Evolutionary conservation across 2,329 filamentous ascomycete species (phyloP).

Genomic region (Aureobasidium sp.): DNA sequence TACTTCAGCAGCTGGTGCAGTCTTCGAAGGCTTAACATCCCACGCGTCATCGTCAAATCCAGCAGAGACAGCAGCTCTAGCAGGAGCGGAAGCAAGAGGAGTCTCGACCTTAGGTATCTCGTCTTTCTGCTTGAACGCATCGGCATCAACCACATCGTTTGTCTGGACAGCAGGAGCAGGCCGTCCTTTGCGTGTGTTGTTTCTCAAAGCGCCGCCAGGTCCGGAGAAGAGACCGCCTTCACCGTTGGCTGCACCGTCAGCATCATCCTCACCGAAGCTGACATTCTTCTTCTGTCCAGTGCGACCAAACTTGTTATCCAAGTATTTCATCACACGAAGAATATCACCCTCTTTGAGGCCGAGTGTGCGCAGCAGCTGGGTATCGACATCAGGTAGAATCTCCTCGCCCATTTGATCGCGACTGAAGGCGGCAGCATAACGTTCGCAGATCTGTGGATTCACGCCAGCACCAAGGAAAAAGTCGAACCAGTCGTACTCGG

Average conservation of each 20-base stretch:
- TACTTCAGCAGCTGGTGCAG: slow-evolving; percentile 32
- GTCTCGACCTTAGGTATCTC: slow-evolving; percentile 43
- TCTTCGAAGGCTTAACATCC: slow-evolving; percentile 81
- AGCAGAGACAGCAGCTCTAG: slow-evolving; percentile 42
- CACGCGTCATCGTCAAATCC: slow-evolving; percentile 97
- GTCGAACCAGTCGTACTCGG: slow-evolving; percentile 96
- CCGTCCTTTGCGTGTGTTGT: slow-evolving; percentile 89
- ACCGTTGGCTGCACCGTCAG: slow-evolving; percentile 43
- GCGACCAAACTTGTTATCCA: slow-evolving; percentile 75
- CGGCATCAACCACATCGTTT: slow-evolving; percentile 79
- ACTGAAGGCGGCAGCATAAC: slow-evolving; percentile 82
- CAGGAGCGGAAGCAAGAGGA: slow-evolving; percentile 42
- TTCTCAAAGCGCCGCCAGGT: slow-evolving; percentile 80
- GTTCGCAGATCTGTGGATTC: slow-evolving; percentile 84
- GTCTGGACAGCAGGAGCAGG: slow-evolving; percentile 81
- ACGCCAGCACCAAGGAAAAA: slow-evolving; percentile 94
- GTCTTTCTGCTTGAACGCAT: slow-evolving; percentile 64
- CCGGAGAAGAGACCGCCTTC: slow-evolving; percentile 80
- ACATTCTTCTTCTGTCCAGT: slow-evolving; percentile 31
- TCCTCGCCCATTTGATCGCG: slow-evolving; percentile 96
- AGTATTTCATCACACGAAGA: slow-evolving; percentile 81
- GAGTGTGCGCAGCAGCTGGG: slow-evolving; percentile 72
- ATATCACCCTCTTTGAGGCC: slow-evolving; percentile 97
- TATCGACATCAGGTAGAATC: slow-evolving; percentile 81
- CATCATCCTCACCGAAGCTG: slow-evolving; percentile 51